Evolutionary conservation across 441 rosid species (phyloP), one percentile per base, ranked within the genome.

Genomic region (Pelargonium citronellum): DNA sequence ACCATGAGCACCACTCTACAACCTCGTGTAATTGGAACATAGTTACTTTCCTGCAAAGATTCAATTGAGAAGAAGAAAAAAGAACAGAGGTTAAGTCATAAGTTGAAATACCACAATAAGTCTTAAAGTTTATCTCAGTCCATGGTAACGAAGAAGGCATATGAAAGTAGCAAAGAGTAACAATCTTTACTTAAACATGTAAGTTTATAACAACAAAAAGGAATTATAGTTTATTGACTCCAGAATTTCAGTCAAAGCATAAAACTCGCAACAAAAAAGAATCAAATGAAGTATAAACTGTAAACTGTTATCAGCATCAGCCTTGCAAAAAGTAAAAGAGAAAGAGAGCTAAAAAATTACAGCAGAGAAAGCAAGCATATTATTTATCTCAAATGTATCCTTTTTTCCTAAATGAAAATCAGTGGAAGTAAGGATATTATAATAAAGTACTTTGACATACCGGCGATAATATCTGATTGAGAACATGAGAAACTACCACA

Each of bases 11-110:
- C 93, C 88, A 95, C 99, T 75, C 91, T 78, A 79, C 79, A 87
- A 69, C 99, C 99, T 24, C 93, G 87, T 22, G 93, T 87, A 64
- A 95, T 95, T 24, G 98, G 97, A 77, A 95, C 96, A 80, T 95
- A 95, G 78, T 83, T 90, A 72, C 87, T 92, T 81, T 92, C 98
- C 99, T 95, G 91, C 84, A 87, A 77, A 78, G 71, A 79, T 74
- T 55, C 49, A 75, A 37, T 24, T 68, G 11, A 12, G 9, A 37
- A 13, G 64, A 27, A 68, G 67, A 70, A 7, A 68, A 41, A 13
- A 8, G 51, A 64, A 53, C 41, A 41, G 22, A 68, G 69, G 44
- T 63, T 5, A 65, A 24, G 49, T 16, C 16, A 43, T 63, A 55
- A 30, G 43, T 22, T 43, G 17, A 67, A 16, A 58, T 15, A 53